Percentiles rank a stretch among this genome's conserved stretches.
phyloP scores from a whole-genome alignment of 2,329 filamentous ascomycete genomes.

The Tolypocladium cylindrosporum region DNA sequence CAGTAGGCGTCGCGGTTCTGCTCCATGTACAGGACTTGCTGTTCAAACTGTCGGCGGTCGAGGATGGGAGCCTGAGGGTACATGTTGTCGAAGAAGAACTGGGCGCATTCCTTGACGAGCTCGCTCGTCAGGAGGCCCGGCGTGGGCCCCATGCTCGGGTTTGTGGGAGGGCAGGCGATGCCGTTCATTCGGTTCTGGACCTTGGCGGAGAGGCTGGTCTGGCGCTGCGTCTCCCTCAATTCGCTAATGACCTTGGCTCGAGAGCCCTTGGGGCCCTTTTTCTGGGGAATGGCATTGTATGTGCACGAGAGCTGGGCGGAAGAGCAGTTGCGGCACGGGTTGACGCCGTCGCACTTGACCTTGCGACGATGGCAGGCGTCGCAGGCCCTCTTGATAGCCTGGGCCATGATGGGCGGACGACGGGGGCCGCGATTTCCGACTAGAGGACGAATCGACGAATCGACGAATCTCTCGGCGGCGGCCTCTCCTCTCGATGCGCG shows the following conservation, averaged over 20 bases:
- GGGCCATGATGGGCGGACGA: constrained; percentile 28
- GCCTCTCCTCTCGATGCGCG: not conserved
- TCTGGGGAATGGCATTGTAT: constrained; percentile 66
- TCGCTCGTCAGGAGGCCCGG: constrained; percentile 51
- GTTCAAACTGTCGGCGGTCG: constrained; percentile 46
- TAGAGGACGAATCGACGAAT: not conserved
- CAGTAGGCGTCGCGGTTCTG: constrained; percentile 55
- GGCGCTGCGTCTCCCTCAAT: constrained; percentile 57
- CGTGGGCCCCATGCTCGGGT: constrained; percentile 40
- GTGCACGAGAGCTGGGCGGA: constrained; percentile 59
- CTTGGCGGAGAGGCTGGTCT: constrained; percentile 52
- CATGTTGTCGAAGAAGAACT: constrained; percentile 60
- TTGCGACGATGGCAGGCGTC: constrained; percentile 67
- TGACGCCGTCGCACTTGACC: constrained; percentile 63
- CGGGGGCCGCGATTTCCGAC: not conserved
- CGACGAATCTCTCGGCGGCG: not conserved
- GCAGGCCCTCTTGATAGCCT: constrained; percentile 53
- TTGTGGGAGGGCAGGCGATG: constrained; percentile 36
- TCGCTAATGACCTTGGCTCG: constrained; percentile 69
- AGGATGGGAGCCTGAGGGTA: constrained; percentile 55
- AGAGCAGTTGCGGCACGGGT: constrained; percentile 61
- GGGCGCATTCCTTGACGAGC: constrained; percentile 54
- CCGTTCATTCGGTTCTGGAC: constrained; percentile 51
- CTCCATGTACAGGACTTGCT: constrained; percentile 50
- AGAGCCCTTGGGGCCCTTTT: constrained; percentile 67